A percentile compares a stretch with the other conserved stretches of the same genome.
Evolutionary conservation across 2,329 filamentous ascomycete genomes (phyloP).

Genomic region (Paracorniculantispora psalliotae): DNA sequence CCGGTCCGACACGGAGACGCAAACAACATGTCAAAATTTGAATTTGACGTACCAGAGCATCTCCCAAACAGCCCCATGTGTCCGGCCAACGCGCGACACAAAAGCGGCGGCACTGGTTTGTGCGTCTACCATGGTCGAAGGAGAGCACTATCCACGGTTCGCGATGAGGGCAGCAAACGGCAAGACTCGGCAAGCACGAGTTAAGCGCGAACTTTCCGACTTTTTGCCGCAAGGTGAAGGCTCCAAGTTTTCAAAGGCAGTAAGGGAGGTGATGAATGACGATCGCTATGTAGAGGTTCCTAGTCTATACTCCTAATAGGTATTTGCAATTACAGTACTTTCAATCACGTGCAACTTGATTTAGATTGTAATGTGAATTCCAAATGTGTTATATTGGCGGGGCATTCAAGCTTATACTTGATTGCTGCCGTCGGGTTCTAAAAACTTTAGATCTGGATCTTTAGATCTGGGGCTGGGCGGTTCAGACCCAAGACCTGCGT

Average conservation of each 20-base stretch:
- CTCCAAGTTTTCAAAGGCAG: neutral
- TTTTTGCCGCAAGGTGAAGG: neutral
- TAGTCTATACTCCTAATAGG: slow-evolving; percentile 2
- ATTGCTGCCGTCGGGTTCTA: neutral
- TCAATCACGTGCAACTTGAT: neutral
- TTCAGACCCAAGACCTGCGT: neutral
- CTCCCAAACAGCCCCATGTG: slow-evolving; percentile 48
- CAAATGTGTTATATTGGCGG: neutral
- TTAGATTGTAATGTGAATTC: neutral
- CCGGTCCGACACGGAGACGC: slow-evolving; percentile 19
- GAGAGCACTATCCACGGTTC: slow-evolving; percentile 17
- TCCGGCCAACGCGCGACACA: slow-evolving; percentile 41
- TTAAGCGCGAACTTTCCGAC: neutral
- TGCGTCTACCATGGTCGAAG: slow-evolving; percentile 47
- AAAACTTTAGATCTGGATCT: neutral
- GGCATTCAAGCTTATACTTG: neutral
- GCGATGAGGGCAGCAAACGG: slow-evolving; percentile 24
- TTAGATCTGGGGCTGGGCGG: neutral
- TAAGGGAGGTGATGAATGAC: neutral
- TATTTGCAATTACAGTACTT: neutral
- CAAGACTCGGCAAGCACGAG: neutral
- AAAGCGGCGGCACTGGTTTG: slow-evolving; percentile 40
- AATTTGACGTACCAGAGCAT: slow-evolving; percentile 48
- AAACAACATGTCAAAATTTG: slow-evolving; percentile 27
- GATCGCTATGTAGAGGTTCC: neutral